Evolutionary conservation across 352 stramenopile genomes (phyloP), one percentile per base, ranked within the genome.

Genomic region (Salisapilia sapeloensis): DNA sequence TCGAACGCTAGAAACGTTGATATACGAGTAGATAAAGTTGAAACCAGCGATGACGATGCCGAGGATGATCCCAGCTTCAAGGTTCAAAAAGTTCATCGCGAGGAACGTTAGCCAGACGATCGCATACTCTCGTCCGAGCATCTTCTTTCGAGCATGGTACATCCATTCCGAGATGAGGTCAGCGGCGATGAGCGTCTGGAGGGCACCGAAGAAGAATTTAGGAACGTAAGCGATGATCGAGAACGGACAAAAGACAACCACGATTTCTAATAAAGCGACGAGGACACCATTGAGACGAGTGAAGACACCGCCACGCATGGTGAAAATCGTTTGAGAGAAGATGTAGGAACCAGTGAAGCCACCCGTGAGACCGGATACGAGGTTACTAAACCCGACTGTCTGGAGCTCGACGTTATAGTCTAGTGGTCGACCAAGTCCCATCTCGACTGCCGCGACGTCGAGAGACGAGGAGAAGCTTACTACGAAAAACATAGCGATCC

Each of bases 331-430:
- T 65, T 98, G 94, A 16, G 78, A 96, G 54, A 99, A 99, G 46
- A 99, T 98, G 56, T 99, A 99, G 16, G 74, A 96, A 4, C 95
- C 95, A 4, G 94, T 98, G 50, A 98, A 99, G 24, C 95, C 95
- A 13, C 95, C 93, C 0, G 77, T 82, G 23, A 98, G 32, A 4
- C 95, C 95, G 17, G 81, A 97, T 10, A 98, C 47, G 12, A 98
- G 56, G 59, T 99, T 99, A 28, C 79, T 96, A 16, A 96, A 60
- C 1, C 95, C 95, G 5, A 99, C 92, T 18, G 85, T 96, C 37
- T 90, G 72, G 11, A 95, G 55, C 33, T 98, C 94, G 44, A 91
- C 59, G 57, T 98, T 96, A 65, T 97, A 95, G 49, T 97, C 69
- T 12, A 98, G 61, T 1, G 87, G 78, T 30, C 75, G 64, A 21